Conservation (phyloP, 2,329 filamentous ascomycete species). For the Cytospora chrysosperma region DNA sequence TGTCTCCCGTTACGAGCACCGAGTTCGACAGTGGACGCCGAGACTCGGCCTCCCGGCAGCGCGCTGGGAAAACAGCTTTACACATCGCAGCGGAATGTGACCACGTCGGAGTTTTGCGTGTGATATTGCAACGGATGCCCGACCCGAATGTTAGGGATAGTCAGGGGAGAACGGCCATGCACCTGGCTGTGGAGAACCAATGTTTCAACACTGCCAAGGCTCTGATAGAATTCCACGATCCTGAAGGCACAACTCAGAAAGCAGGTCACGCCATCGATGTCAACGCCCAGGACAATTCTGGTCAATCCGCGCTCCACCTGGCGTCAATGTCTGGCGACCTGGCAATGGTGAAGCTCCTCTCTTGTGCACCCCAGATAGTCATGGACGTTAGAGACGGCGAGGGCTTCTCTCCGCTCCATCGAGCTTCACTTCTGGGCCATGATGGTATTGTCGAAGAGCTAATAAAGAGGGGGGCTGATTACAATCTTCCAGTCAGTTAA, state of each 20-base stretch:
- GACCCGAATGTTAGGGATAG: neutral
- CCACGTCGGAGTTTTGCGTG: neutral
- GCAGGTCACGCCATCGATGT: conserved; percentile 1
- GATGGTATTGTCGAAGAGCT: neutral
- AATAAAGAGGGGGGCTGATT: neutral
- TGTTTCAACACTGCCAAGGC: conserved; percentile 1
- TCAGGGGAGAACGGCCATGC: conserved; percentile 1
- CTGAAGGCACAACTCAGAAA: conserved; percentile 2
- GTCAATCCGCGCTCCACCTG: conserved; percentile 1
- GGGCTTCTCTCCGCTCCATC: conserved; percentile 4
- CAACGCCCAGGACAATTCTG: neutral
- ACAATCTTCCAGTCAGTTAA: conserved; percentile 2
- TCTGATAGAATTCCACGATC: neutral
- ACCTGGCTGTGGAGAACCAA: conserved; percentile 1
- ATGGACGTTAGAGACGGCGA: conserved; percentile 1
- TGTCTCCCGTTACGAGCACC: neutral
- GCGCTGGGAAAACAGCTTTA: conserved; percentile 3
- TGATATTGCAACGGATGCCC: neutral
- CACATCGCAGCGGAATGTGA: neutral
- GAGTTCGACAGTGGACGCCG: conserved; percentile 3
- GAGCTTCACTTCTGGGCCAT: conserved; percentile 1
- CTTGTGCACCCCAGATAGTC: neutral
- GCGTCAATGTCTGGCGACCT: neutral
- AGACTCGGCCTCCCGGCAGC: neutral
- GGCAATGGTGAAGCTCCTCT: conserved; percentile 1